Base-by-base conservation (phyloP, 2,329 filamentous ascomycete genomes). In the Ceratocystis diversiconidia region DNA sequence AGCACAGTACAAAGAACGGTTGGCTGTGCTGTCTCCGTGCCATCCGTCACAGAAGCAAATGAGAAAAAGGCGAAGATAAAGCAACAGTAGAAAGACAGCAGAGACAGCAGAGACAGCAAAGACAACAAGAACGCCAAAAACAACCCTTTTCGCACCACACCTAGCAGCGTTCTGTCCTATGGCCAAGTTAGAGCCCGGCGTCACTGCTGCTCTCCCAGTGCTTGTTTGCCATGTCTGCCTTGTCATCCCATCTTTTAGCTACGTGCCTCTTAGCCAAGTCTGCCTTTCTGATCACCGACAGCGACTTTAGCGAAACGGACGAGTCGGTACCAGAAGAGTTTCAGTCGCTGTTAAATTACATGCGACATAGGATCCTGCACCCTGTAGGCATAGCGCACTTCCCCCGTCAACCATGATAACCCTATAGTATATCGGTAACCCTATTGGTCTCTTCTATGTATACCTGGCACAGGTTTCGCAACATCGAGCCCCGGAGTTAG, bases 141-240 rank as follows among this genome's bases (percentile, higher is more conserved):
- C 46, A n/a, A 22, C 22, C 17, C 46, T 22, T 50, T 22, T 50
- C 46, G 2, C 17, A 5, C 17, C 22, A 22, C 3, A n/a, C 46
- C 17, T 8, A 8, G 17, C 6, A n/a, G 19, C 46, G 19, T 8
- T n/a, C 15, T n/a, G 17, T 19, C 15, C 46, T 19, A 10, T 50
- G 32, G 32, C 10, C 32, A 36, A 36, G 32, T 36, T 52, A n/a
- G 10, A 25, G 25, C 17, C 52, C 6, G 12, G 28, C 12, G 4
- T 57, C 22, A 7, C 52, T 57, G 46, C 46, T 50, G 4, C n/a
- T 57, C 28, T 57, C 7, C n/a, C 1, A 8, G 8, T 30, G 55
- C 17, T n/a, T 44, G 59, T 61, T 61, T 61, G 12, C 32, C 8
- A 22, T 61, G 59, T 44, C 59, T 61, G 59, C 41, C 59, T 43